These are phyloP conservation scores for Fusarium anguioides DNA, from an alignment of 2,329 filamentous ascomycete species.

Conservation along the genomic window DNA sequence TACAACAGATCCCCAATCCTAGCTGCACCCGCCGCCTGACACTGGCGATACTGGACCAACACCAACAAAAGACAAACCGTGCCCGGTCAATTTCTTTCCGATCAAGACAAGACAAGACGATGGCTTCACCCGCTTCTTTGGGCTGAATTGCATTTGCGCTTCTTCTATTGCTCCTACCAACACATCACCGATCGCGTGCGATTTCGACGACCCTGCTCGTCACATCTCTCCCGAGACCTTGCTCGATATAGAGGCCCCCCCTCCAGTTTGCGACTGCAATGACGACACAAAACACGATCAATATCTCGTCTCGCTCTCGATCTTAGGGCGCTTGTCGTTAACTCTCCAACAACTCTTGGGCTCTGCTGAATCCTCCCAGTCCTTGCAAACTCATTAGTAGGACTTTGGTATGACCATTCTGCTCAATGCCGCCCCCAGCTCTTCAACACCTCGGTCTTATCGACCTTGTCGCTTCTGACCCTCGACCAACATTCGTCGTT, in stretches of 20 bases:
- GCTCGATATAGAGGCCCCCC: conserved; percentile 1
- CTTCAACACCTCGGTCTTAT: conserved; percentile 50
- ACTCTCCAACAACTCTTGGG: not conserved
- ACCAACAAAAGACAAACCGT: conserved; percentile 7
- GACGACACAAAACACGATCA: conserved; percentile 29
- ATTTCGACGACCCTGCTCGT: conserved; percentile 12
- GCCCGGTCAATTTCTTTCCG: not conserved
- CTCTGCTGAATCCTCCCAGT: not conserved
- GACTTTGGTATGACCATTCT: conserved; percentile 6
- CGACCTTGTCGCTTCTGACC: conserved; percentile 56
- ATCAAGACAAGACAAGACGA: conserved; percentile 16
- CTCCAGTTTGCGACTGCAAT: conserved; percentile 32
- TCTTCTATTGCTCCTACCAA: not conserved
- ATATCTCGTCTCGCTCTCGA: conserved; percentile 12
- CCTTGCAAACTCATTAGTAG: not conserved
- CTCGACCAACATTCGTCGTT: conserved; percentile 56
- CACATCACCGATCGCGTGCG: conserved; percentile 24
- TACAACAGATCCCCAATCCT: conserved; percentile 29
- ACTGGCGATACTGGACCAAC: conserved; percentile 5
- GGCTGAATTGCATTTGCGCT: conserved; percentile 3
- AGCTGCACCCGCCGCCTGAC: conserved; percentile 12
- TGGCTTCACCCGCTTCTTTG: conserved; percentile 18
- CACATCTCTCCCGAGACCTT: not conserved
- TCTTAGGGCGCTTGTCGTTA: conserved; percentile 17
- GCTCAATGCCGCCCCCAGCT: conserved; percentile 41